A percentile compares a stretch with the other conserved stretches of the same genome.
Conservation (phyloP, 2,329 filamentous ascomycete genomes). For the Beauveria brongniartii region DNA sequence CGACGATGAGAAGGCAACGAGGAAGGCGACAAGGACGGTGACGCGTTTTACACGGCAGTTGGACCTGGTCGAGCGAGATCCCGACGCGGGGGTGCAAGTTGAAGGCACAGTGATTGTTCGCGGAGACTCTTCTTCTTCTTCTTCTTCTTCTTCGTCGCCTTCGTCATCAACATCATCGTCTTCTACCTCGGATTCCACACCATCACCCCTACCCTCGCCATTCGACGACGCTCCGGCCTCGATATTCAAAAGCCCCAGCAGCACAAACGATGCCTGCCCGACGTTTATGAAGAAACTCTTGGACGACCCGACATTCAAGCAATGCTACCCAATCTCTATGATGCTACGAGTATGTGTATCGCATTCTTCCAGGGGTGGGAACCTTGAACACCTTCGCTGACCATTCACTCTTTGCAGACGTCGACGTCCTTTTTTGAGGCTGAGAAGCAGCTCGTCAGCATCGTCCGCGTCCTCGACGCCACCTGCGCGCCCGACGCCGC, state of each 20-base stretch:
- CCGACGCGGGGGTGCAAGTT: not conserved
- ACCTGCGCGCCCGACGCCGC: constrained; percentile 63
- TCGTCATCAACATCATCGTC: constrained; percentile 7
- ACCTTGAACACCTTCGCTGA: too few relatives aligned
- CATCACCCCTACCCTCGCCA: constrained; percentile 48
- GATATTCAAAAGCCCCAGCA: constrained; percentile 49
- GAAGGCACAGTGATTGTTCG: not conserved
- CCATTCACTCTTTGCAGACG: constrained; percentile 42
- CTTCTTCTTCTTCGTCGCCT: not conserved
- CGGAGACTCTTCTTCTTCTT: not conserved
- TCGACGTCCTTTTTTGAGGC: constrained; percentile 79
- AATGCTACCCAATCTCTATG: constrained; percentile 77
- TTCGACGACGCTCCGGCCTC: constrained; percentile 58
- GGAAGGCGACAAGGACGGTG: not conserved
- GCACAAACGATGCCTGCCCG: constrained; percentile 44
- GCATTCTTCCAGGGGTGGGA: too few relatives aligned
- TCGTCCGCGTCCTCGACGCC: constrained; percentile 70
- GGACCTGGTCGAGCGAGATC: constrained; percentile 1
- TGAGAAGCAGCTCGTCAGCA: constrained; percentile 59
- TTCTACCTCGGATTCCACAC: constrained; percentile 13
- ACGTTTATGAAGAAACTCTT: constrained; percentile 63
- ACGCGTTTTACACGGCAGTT: constrained; percentile 6
- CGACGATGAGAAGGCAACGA: not conserved
- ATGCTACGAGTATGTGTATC: constrained; percentile 59
- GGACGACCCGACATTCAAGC: constrained; percentile 54